phyloP scores from a whole-genome alignment of 768 basidiomycete species.

The Termitomyces sp. region DNA sequence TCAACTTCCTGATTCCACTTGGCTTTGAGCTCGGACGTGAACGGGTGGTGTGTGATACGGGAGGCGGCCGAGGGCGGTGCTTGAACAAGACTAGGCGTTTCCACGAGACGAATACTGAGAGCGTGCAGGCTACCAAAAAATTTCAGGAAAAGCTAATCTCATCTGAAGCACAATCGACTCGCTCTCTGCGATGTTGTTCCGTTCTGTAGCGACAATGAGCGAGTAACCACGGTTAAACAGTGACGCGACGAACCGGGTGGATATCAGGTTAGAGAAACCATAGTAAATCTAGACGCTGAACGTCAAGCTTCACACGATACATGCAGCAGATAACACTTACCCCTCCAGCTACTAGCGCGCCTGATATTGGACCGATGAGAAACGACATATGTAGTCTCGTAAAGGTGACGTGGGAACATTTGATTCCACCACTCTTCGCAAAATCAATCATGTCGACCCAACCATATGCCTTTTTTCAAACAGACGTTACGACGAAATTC shows the following conservation, averaged over 20 bases:
- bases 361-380: conserved; percentile 64
- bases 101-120: conserved; percentile 47
- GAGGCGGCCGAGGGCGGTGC: conserved; percentile 54
- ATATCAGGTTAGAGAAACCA: conserved; percentile 64
- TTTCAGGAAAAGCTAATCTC: not conserved
- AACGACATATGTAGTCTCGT: conserved; percentile 65
- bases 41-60: conserved; percentile 45
- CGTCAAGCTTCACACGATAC: not conserved
- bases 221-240: not conserved
- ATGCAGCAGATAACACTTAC: conserved; percentile 29
- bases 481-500: not conserved
- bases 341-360: conserved; percentile 64
- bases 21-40: conserved; percentile 44
- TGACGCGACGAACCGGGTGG: conserved; percentile 40
- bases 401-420: conserved; percentile 5
- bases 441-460: too few species aligned
- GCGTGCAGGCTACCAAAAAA: conserved; percentile 36
- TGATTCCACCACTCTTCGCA: not conserved
- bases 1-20: conserved; percentile 60
- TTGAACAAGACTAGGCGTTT: conserved; percentile 41
- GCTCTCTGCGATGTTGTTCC: conserved; percentile 55
- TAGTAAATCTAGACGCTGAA: conserved; percentile 53
- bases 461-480: too few species aligned
- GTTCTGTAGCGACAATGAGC: conserved; percentile 35
- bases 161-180: conserved; percentile 16